A percentile compares a stretch with the other conserved stretches of the same genome.
These are phyloP conservation scores for Suillus discolor DNA, from an alignment of 768 basidiomycete genomes.

Conservation along the genomic window DNA sequence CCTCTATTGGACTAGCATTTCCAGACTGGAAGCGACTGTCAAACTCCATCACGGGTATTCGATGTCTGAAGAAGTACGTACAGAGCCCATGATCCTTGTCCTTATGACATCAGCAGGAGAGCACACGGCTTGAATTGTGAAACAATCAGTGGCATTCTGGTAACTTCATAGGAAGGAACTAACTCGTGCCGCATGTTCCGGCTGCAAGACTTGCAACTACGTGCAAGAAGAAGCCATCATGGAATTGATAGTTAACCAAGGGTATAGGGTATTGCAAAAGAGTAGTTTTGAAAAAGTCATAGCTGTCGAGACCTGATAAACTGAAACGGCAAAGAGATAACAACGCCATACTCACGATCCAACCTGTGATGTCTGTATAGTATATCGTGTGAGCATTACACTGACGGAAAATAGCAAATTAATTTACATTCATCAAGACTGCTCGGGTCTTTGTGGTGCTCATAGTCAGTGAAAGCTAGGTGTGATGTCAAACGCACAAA, in stretches of 20 bases:
- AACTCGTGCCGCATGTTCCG: conserved; percentile 79
- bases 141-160: neutral
- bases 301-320: conserved; percentile 42
- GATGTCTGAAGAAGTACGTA: conserved; percentile 34
- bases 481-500: conserved; percentile 35
- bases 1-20: conserved; percentile 47
- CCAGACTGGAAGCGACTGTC: conserved; percentile 46
- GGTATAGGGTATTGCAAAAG: conserved; percentile 57
- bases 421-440: conserved; percentile 72
- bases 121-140: conserved; percentile 59
- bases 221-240: conserved; percentile 69
- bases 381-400: neutral
- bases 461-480: conserved; percentile 11
- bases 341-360: conserved; percentile 65
- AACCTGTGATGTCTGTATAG: conserved; percentile 70
- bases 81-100: conserved; percentile 78
- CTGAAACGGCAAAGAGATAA: neutral
- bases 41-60: neutral
- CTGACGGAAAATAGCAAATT: neutral
- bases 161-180: conserved; percentile 23
- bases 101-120: conserved; percentile 78
- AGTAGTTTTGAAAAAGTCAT: conserved; percentile 72
- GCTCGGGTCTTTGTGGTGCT: conserved; percentile 50
- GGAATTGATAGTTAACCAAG: conserved; percentile 58
- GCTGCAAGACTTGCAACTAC: conserved; percentile 67